Percentiles rank a stretch among this genome's conserved stretches.
Conservation (phyloP, 306 rosid genomes). For the Sicyos baderoa region DNA sequence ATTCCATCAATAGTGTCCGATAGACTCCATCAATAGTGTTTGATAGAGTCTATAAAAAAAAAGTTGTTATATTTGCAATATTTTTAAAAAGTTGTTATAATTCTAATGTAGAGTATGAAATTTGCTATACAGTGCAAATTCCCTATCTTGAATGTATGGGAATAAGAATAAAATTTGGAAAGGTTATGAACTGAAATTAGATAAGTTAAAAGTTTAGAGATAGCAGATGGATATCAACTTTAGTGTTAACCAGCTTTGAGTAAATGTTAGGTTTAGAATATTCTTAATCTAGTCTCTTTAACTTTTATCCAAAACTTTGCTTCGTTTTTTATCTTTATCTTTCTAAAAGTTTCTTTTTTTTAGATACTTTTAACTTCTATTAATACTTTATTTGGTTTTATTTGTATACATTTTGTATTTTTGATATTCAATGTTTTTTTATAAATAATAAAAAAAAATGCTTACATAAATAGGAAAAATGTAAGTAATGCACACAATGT, state of each 20-base stretch:
- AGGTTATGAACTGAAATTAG: not conserved
- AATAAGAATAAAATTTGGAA: not conserved
- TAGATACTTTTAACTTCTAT: not conserved
- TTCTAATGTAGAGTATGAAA: too few species aligned
- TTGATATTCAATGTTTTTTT: not conserved
- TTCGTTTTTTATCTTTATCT: not conserved
- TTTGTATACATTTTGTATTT: not conserved
- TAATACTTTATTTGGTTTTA: not conserved
- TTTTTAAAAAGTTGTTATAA: too few species aligned
- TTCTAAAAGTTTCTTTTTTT: constrained; percentile 1
- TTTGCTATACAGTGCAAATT: too few species aligned
- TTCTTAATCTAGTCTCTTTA: not conserved
- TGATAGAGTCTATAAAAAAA: too few species aligned
- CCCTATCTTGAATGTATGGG: not conserved
- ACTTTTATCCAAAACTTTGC: not conserved
- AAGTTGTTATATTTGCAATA: too few species aligned
- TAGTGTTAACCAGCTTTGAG: not conserved
- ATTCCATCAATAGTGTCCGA: too few species aligned
- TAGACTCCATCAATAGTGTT: too few species aligned
- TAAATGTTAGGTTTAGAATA: constrained; percentile 6
- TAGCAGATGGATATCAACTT: not conserved
- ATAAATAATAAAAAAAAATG: too few species aligned
- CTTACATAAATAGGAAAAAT: too few species aligned
- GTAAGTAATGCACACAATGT: too few species aligned
- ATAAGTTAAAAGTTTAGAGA: not conserved